phyloP scores from a whole-genome alignment of 1,139 yeast species.

The Pichia sp. region DNA sequence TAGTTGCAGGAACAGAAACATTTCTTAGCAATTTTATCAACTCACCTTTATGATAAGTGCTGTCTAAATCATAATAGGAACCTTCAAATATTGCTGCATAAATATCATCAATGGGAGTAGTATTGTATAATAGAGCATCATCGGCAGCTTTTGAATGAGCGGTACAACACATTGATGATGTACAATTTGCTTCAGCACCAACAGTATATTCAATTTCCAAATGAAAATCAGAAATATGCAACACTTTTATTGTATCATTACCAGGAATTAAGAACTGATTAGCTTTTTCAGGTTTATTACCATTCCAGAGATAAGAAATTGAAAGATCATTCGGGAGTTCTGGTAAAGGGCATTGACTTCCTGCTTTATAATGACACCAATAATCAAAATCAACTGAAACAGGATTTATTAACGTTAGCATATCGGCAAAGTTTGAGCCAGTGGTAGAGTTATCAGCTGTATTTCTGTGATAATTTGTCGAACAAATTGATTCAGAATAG shows the following conservation, averaged over 20 bases:
- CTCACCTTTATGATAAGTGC: slow-evolving; percentile 19
- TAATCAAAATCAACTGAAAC: slow-evolving; percentile 46
- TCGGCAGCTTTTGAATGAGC: slow-evolving; percentile 27
- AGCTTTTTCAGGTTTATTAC: slow-evolving; percentile 30
- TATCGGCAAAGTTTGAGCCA: slow-evolving; percentile 43
- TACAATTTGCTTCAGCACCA: slow-evolving; percentile 59
- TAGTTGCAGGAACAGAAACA: slow-evolving; percentile 42
- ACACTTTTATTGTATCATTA: slow-evolving; percentile 48
- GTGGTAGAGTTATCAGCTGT: slow-evolving; percentile 31
- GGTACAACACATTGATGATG: slow-evolving; percentile 45
- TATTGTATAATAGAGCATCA: slow-evolving; percentile 30
- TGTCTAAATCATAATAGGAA: slow-evolving; percentile 19
- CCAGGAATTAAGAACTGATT: slow-evolving; percentile 34
- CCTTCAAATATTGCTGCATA: slow-evolving; percentile 25
- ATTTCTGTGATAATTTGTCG: slow-evolving; percentile 30
- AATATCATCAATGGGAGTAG: slow-evolving; percentile 13
- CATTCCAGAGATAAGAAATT: slow-evolving; percentile 39
- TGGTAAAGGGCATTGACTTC: slow-evolving; percentile 38
- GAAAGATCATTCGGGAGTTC: slow-evolving; percentile 31
- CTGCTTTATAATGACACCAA: slow-evolving; percentile 46
- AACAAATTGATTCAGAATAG: slow-evolving; percentile 28
- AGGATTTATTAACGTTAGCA: slow-evolving; percentile 44
- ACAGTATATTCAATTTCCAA: slow-evolving; percentile 49
- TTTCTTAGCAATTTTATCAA: slow-evolving; percentile 5
- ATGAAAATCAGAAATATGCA: slow-evolving; percentile 64